Conservation (phyloP, 2,329 filamentous ascomycete species). For the Aspergillus pseudoglaucus region DNA sequence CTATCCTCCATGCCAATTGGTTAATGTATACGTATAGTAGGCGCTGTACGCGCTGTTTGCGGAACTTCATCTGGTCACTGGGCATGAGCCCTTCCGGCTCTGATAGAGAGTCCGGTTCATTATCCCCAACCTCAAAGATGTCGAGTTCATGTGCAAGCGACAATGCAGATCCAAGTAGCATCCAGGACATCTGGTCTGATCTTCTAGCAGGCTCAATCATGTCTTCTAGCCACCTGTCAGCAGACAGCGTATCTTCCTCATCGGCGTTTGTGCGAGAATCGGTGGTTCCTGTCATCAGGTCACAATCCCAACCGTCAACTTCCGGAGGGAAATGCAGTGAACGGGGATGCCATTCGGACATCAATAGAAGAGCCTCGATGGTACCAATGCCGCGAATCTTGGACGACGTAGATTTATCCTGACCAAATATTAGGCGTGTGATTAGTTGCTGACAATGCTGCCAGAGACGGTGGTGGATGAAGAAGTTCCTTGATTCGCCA, state of each 20-base stretch:
- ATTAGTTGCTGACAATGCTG: constrained; percentile 49
- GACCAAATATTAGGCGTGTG: constrained; percentile 48
- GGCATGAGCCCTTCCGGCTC: constrained; percentile 21
- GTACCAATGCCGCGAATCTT: constrained; percentile 46
- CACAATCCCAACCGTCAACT: constrained; percentile 51
- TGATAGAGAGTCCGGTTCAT: constrained; percentile 20
- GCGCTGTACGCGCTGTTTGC: constrained; percentile 31
- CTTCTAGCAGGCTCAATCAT: constrained; percentile 49
- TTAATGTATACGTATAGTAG: constrained; percentile 45
- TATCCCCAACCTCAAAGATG: constrained; percentile 41
- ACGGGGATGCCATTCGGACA: constrained; percentile 54
- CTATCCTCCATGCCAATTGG: constrained; percentile 47
- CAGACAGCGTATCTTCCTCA: constrained; percentile 18
- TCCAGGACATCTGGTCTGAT: constrained; percentile 56
- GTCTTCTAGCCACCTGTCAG: constrained; percentile 46
- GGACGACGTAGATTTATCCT: constrained; percentile 47
- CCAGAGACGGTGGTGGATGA: constrained; percentile 51
- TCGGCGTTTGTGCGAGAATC: constrained; percentile 24
- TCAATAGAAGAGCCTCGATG: constrained; percentile 48
- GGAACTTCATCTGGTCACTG: constrained; percentile 24
- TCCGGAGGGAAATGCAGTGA: constrained; percentile 50
- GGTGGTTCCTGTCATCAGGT: constrained; percentile 40
- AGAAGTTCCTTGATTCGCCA: constrained; percentile 45
- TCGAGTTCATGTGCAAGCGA: constrained; percentile 49
- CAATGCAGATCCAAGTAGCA: constrained; percentile 49